phyloP scores from a whole-genome alignment of 108 stramenopile species.

The Chaetoceros muelleri region DNA sequence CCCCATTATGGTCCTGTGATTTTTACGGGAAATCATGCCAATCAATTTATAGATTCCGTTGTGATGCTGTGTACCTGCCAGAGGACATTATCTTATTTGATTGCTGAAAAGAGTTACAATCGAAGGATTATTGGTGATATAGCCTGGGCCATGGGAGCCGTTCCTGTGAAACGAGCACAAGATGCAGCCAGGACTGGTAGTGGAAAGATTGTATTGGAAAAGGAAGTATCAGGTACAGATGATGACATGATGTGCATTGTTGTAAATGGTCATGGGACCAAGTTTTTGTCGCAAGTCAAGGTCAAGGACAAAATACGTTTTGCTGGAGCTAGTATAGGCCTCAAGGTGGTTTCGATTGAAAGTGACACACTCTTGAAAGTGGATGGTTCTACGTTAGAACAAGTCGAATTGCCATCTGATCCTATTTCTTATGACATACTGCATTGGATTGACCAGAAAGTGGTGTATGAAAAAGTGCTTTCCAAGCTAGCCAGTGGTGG shows the following conservation, averaged over 20 bases:
- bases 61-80: constrained; percentile 84
- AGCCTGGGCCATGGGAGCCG: constrained; percentile 85
- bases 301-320: constrained; percentile 75
- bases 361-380: constrained; percentile 32
- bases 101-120: constrained; percentile 89
- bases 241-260: constrained; percentile 16
- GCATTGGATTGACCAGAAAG: constrained; percentile 68
- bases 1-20: constrained; percentile 89
- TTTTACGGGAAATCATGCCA: constrained; percentile 93
- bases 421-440: constrained; percentile 71
- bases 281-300: constrained; percentile 37
- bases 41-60: constrained; percentile 94
- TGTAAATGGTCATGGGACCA: constrained; percentile 45
- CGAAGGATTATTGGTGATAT: constrained; percentile 86
- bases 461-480: constrained; percentile 76
- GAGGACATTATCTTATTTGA: constrained; percentile 82
- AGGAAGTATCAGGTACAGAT: constrained; percentile 1
- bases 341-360: constrained; percentile 57
- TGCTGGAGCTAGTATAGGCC: constrained; percentile 26
- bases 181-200: constrained; percentile 58
- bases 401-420: constrained; percentile 14
- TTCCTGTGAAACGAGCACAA: constrained; percentile 92
- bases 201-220: constrained; percentile 28
- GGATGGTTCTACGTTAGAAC: constrained; percentile 15
- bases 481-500: constrained; percentile 65